phyloP scores from a whole-genome alignment of 148 eudicot genomes.

The Rhododendron ovatum region DNA sequence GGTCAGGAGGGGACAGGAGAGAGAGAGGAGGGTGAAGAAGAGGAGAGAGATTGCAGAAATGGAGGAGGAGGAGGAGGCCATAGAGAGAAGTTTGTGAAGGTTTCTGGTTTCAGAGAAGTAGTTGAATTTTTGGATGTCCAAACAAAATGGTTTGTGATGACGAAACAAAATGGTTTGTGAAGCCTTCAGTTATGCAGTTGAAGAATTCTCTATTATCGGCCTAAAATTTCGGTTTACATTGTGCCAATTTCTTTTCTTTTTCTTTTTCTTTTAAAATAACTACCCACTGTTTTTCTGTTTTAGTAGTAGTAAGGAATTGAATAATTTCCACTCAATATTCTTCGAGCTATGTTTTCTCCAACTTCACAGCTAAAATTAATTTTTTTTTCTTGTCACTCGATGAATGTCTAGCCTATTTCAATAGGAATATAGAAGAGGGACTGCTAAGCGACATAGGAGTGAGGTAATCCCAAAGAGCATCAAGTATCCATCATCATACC shows the following conservation, averaged over 20 bases:
- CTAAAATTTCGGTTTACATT: neutral
- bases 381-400: no score
- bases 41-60: constrained; percentile 10
- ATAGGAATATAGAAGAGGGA: no score
- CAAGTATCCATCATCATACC: no score
- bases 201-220: neutral
- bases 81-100: constrained; percentile 8
- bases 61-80: constrained; percentile 24
- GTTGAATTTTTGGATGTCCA: neutral
- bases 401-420: no score
- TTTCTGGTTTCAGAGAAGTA: neutral
- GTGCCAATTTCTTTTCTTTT: neutral
- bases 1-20: neutral
- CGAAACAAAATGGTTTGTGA: neutral
- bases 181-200: no score
- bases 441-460: no score
- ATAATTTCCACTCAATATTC: neutral
- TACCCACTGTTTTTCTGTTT: neutral
- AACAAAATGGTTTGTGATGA: neutral
- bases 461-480: no score
- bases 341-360: no score
- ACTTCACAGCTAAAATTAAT: no score
- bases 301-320: neutral
- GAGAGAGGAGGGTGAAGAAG: constrained; percentile 1
- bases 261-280: neutral